Base-by-base conservation (phyloP, 2,329 filamentous ascomycete species). In the Karstenula rhodostoma region DNA sequence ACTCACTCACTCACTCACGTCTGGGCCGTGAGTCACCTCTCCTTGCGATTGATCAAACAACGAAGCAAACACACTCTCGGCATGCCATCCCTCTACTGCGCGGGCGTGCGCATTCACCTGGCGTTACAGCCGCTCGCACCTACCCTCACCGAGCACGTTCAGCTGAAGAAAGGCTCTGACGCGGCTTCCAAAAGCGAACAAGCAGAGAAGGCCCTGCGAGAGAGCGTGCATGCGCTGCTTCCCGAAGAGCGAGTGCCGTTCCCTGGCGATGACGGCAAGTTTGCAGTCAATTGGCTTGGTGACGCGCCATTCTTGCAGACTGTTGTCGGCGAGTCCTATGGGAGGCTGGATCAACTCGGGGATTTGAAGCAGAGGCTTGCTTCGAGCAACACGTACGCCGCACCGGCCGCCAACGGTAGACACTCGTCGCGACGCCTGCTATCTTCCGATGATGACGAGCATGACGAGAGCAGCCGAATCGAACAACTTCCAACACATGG, bases 41-140 rank as follows among this genome's bases (percentile, higher is more conserved):
- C 22, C 8, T 9, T 19, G 19, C 23, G 12, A 23, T 23, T 35
- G 29, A 10, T 47, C 40, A 55, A 33, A 55, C 40, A 42, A 2
- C 52, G 2, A 23, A 15, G 35, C 37, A 44, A 54, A 44, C 51
- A 12, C 12, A 13, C 13, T 8, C 23, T 32, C 61, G 48, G 32
- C 22, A 78, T 78, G 76, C 76, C 75, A 33, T 65, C 63, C n/a
- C 76, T 77, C 50, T 56, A 70, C 62, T 65, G 73, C 48, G 63
- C 67, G 17, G 69, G 70, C 54, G 57, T 76, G 19, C 62, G 68
- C 17, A 61, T 71, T 33, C 65, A 64, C 29, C 65, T 78, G 43
- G 68, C 66, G 23, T 59, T 67, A 8, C 58, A 66, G 37, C 58
- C 66, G n/a, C 70, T 78, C n/a, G 55, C 58, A 3, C 68, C 70